Evolutionary conservation across 441 rosid species (phyloP).

Genomic region (Kokia cookei): DNA sequence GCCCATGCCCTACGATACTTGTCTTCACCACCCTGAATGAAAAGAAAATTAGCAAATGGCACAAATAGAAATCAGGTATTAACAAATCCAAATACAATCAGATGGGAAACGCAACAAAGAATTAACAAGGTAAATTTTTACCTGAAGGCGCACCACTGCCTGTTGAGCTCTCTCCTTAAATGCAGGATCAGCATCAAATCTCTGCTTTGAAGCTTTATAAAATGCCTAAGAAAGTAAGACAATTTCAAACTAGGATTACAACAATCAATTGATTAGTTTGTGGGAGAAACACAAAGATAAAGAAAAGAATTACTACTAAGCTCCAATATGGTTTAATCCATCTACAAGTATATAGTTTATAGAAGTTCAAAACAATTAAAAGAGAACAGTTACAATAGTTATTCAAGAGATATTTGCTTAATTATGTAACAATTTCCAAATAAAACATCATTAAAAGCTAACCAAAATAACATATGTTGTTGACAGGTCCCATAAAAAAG

Average conservation of each 20-base stretch:
- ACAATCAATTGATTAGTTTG: not conserved
- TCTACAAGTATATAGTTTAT: not conserved
- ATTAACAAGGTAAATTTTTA: conserved; percentile 16
- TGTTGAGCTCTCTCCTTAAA: conserved; percentile 86
- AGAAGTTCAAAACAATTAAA: not conserved
- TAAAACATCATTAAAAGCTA: not conserved
- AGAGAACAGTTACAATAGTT: not conserved
- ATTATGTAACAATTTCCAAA: not conserved
- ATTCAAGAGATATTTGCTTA: not conserved
- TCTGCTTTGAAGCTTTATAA: conserved; percentile 73
- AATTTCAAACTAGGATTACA: conserved; percentile 13
- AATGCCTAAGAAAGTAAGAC: conserved; percentile 39
- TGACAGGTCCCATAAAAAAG: not conserved
- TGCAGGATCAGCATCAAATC: conserved; percentile 59
- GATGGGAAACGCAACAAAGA: not conserved
- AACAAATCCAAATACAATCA: not conserved
- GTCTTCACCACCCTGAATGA: conserved; percentile 67
- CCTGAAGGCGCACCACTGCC: conserved; percentile 95
- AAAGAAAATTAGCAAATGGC: not conserved
- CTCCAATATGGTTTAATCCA: not conserved
- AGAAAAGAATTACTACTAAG: not conserved
- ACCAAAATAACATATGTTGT: not conserved
- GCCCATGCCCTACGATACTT: conserved; percentile 75
- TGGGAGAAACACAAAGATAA: not conserved
- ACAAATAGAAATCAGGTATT: not conserved